Base-by-base conservation (phyloP, 768 basidiomycete genomes). In the Lenzites betulinus region DNA sequence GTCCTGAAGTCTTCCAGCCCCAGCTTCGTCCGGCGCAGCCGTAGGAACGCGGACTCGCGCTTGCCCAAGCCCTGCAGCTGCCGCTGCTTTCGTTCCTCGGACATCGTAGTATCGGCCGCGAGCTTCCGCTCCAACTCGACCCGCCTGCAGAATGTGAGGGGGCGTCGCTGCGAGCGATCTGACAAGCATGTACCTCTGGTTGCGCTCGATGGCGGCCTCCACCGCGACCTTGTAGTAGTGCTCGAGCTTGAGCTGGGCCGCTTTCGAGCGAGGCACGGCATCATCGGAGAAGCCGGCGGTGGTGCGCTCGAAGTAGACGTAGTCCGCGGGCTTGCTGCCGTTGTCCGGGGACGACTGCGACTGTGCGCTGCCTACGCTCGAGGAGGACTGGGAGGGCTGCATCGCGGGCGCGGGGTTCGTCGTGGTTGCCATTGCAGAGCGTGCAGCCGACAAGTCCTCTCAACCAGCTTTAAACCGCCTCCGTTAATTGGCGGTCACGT, bases 171-270 rank as follows among this genome's bases (percentile, higher is more conserved):
- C 0, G 22, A 13, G 20, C 12, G 7, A 22, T 13, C 16, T 11
- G n/a, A 61, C 7, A 11, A 16, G 41, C 41, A 54, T 71, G 62
- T 75, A 95, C 95, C 96, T 85, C 54, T 87, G 84, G 72, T 98
- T 98, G 53, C 97, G 81, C 70, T 95, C 95, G 47, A 99, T 92
- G 13, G 96, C 96, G 46, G 90, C 84, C 72, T 98, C 95, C 42
- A 99, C 97, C 1, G 93, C 93, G 41, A 97, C 88, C 74, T 98
- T 97, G 77, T 98, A 99, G 72, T 88, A 97, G 71, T 95, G 89
- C 76, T 98, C 97, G 53, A 98, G 82, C 75, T 96, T 97, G 76
- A 98, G 79, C 74, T 97, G 95, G 2, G 95, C 95, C 41, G 84
- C 85, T 73, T 94, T 95, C 15, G 93, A 92, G 64, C 89, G 88